Evolutionary conservation across 1,284 basidiomycete genomes (phyloP), one percentile per base, ranked within the genome.

Genomic region (Clitocybe nebularis): DNA sequence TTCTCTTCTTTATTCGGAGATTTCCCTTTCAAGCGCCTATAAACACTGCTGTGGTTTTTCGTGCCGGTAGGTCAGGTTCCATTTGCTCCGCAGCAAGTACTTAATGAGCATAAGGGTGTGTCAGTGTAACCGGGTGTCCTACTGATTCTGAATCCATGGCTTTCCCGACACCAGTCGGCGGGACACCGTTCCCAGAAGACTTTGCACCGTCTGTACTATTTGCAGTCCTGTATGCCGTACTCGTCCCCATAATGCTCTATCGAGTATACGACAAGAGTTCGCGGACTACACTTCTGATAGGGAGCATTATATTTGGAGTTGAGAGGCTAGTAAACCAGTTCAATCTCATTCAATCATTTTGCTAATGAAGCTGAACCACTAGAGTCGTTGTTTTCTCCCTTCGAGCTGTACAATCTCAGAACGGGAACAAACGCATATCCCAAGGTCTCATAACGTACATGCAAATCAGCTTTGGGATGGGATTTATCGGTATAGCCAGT

Each of bases 361-460:
- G 7, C 10, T 13, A 3, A 6, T 5, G 24, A 21, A 36, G 6
- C 33, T 2, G 6, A 5, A n/a, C 5, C 20, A n/a, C n/a, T 28
- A 64, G 62, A 41, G 49, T 58, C 6, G 57, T 61, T 21, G 45
- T 61, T 16, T 64, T 54, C 38, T 45, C 55, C 8, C 44, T 65
- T 21, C 54, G 62, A 14, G 61, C 61, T 2, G 28, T 36, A 5
- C 54, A 60, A 39, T 38, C 61, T 4, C 55, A 32, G 36, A 55
- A 50, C 24, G 55, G 49, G 14, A 17, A 36, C 8, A 29, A 30
- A 16, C 53, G 56, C 6, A 37, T 55, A n/a, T 57, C 55, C 8
- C 42, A 38, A 5, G 56, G 60, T 5, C 44, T 64, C 6, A 20
- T 48, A 5, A 53, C 51, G 7, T 65, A 63, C 43, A 53, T 59